Base-by-base conservation (phyloP, 2,329 filamentous ascomycete species). In the Magnaporthales sp. region DNA sequence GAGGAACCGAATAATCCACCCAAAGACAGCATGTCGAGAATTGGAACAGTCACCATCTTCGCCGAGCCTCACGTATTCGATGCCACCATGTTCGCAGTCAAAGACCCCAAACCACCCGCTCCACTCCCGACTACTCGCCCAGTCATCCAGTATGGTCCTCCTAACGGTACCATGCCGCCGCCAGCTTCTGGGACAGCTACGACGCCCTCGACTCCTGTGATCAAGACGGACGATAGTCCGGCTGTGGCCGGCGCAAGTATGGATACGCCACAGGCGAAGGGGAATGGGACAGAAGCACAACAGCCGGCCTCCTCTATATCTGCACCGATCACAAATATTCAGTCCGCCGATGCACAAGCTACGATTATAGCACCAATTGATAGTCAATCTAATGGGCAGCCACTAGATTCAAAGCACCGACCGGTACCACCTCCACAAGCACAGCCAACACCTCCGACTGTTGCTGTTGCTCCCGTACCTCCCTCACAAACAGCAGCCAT, bases 21-120 rank as follows among this genome's bases (percentile, higher is more conserved):
- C 69, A 88, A 90, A 76, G 85, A 92, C 62, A 87, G 84, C 69
- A 91, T 92, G 87, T 81, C 84, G 70, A 91, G 88, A 75, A 84
- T 92, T 26, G 91, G 92, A 71, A 85, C 85, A 70, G 88, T 91
- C 69, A 88, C 88, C 38, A 87, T 96, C 69, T 89, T 87, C 26
- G 87, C 93, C 68, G 91, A 93, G 75, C 92, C 92, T 61, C 91
- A 95, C 74, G 85, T 91, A 60, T 86, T 95, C 71, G 90, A 93
- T 70, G 91, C 90, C 19, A 89, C 85, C 62, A 86, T 93, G 80
- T 93, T 84, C 73, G 84, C 85, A 24, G 87, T 92, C 67, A 90
- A 91, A 73, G 88, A 90, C 66, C 81, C 84, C 8, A 86, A 85
- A 70, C 81, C 79, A 8, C 75, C 79, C 64, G 76, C 79, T 51